Conservation (phyloP, 2,329 filamentous ascomycete genomes). For the Ophiosphaerella korrae region DNA sequence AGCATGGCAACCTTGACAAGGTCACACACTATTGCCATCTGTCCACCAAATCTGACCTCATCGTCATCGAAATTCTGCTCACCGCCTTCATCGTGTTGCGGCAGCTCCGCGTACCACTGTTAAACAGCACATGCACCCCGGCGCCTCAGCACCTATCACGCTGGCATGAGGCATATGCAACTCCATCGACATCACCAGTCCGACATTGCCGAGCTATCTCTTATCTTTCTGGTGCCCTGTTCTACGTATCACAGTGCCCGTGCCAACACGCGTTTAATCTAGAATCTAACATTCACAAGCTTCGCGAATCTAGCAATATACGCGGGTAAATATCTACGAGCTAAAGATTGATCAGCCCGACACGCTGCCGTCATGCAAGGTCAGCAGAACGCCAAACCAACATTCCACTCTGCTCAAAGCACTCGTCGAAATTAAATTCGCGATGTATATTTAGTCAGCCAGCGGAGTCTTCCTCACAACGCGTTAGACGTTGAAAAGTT, state of each 20-base stretch:
- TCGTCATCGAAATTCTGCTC: not conserved
- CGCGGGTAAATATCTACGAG: slow-evolving; percentile 4
- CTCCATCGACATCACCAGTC: not conserved
- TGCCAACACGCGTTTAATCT: not conserved
- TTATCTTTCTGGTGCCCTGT: slow-evolving; percentile 4
- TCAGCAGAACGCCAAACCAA: not conserved
- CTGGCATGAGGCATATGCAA: slow-evolving; percentile 1
- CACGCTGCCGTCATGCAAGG: not conserved
- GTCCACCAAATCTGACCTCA: not conserved
- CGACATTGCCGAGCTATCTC: slow-evolving; percentile 3
- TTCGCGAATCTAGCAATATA: slow-evolving; percentile 4
- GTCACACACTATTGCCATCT: not conserved
- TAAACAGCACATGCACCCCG: not conserved
- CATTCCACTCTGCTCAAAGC: not conserved
- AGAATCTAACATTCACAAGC: not conserved
- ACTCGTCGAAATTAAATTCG: not conserved
- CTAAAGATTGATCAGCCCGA: not conserved
- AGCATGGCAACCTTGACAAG: not conserved
- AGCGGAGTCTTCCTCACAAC: not conserved
- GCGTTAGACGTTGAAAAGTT: not conserved
- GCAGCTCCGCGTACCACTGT: not conserved
- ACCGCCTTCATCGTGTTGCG: not conserved
- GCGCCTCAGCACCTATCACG: not conserved
- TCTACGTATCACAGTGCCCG: not conserved
- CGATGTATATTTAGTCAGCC: not conserved